Base-by-base conservation (phyloP, 345 rosid genomes). In the Brassica nigra region DNA sequence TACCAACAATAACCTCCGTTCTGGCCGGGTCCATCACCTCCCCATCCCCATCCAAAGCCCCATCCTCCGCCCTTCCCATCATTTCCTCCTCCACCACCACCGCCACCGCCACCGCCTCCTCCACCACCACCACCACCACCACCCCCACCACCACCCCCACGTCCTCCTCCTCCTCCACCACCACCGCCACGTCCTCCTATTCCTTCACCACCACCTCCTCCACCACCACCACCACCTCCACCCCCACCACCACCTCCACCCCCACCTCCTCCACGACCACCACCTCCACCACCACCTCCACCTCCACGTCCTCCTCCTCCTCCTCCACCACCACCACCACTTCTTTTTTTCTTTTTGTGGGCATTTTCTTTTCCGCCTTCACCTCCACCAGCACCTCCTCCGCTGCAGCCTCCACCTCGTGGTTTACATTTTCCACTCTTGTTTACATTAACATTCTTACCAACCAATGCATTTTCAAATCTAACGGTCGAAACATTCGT, bases 1-100 rank as follows among this genome's bases (percentile, higher is more conserved):
- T 58, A 58, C 86, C 89, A 86, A 57, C 90, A 86, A 29, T 71
- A 59, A 69, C 87, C 90, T 1, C 80, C 69, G 70, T 79, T 70
- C n/a, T 81, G 78, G 49, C 85, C 83, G 11, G 88, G 82, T 1
- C 83, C 81, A 2, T 0, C 85, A 80, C 5, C 85, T 2, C 88
- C 87, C 4, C 87, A 76, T 12, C 57, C 57, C 55, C 55, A 47
- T 47, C 55, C 55, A 49, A 49, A 49, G 3, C 57, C 57, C 57
- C 57, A 49, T 49, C 57, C 57, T 49, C 57, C 57, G 57, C 57
- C 57, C 57, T n/a, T 49, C 18, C 57, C 57, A 49, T 49, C 78
- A 0, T 76, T 74, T 0, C 89, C 87, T 0, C 75, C 68, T 0
- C 83, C 84, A 0, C 80, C 76, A 0, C 80, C 84, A 0, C 75